A percentile compares a stretch with the other conserved stretches of the same genome.
Evolutionary conservation across 805 yeast species (phyloP).

Genomic region (Pichia deserticola): DNA sequence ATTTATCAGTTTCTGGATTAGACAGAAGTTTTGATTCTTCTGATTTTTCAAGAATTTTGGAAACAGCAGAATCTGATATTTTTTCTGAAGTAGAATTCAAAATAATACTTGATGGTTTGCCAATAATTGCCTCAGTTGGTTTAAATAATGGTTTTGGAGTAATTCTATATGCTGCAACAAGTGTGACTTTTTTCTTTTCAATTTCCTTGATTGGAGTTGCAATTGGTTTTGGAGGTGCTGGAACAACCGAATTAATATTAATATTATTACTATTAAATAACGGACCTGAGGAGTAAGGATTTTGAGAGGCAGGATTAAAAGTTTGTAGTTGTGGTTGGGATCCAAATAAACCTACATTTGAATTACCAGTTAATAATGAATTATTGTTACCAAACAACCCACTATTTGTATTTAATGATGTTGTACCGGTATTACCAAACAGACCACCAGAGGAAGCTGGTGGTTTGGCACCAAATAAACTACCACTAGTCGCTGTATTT

Average conservation of each 20-base stretch:
- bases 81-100: slow-evolving; percentile 15
- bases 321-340: slow-evolving; percentile 20
- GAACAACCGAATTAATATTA: slow-evolving; percentile 23
- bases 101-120: slow-evolving; percentile 21
- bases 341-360: slow-evolving; percentile 25
- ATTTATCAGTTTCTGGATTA: slow-evolving; percentile 48
- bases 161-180: slow-evolving; percentile 52
- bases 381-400: slow-evolving; percentile 28
- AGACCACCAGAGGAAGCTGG: slow-evolving; percentile 13
- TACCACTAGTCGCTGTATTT: slow-evolving; percentile 7
- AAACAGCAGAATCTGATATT: slow-evolving; percentile 18
- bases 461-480: slow-evolving; percentile 17
- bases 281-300: slow-evolving; percentile 79
- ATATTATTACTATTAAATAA: slow-evolving; percentile 39
- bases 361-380: neutral
- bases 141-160: slow-evolving; percentile 56
- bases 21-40: slow-evolving; percentile 10
- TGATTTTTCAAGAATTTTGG: slow-evolving; percentile 17
- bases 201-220: slow-evolving; percentile 41
- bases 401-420: slow-evolving; percentile 11
- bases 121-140: slow-evolving; percentile 17
- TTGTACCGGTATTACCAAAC: slow-evolving; percentile 23
- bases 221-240: slow-evolving; percentile 43
- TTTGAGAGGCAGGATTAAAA: slow-evolving; percentile 32
- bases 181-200: slow-evolving; percentile 52